Percentiles rank a stretch among this genome's conserved stretches.
These are phyloP conservation scores for Saitoella complicata DNA, from an alignment of 805 yeast species.

Conservation along the genomic window DNA sequence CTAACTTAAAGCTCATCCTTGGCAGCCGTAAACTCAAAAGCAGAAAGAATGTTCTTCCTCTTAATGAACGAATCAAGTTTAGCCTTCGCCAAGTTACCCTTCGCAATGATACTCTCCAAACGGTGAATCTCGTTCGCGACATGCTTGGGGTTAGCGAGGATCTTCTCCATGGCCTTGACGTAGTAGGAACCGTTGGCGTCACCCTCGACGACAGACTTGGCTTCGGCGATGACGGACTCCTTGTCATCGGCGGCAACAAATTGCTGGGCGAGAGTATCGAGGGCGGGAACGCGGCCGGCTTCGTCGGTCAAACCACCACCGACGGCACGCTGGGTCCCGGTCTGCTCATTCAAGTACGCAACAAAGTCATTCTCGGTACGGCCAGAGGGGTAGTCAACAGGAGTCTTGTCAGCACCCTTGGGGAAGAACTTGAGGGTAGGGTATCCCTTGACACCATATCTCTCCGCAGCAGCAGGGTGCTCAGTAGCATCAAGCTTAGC, in stretches of 20 bases:
- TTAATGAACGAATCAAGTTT: too few relatives aligned
- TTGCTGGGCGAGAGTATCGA: constrained; percentile 20
- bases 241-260: constrained; percentile 16
- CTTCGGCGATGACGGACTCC: background rate
- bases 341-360: constrained; percentile 49
- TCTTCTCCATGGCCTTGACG: background rate
- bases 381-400: constrained; percentile 44
- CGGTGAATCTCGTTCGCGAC: background rate
- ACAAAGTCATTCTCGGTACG: constrained; percentile 59
- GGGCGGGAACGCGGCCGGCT: constrained; percentile 27
- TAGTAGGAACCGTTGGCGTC: background rate
- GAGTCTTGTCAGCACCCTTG: constrained; percentile 52
- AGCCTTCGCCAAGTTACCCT: too few relatives aligned
- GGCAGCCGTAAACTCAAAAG: too few relatives aligned
- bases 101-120: background rate
- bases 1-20: too few relatives aligned
- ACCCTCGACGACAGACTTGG: background rate
- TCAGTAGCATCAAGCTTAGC: constrained; percentile 76
- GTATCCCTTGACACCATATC: constrained; percentile 48
- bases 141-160: background rate
- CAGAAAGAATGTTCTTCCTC: too few relatives aligned
- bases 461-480: constrained; percentile 63
- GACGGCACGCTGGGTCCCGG: constrained; percentile 21
- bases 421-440: constrained; percentile 81
- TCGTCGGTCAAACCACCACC: constrained; percentile 26